Conservation (phyloP, 805 yeast genomes). For the Hagleromyces aurorensis region DNA sequence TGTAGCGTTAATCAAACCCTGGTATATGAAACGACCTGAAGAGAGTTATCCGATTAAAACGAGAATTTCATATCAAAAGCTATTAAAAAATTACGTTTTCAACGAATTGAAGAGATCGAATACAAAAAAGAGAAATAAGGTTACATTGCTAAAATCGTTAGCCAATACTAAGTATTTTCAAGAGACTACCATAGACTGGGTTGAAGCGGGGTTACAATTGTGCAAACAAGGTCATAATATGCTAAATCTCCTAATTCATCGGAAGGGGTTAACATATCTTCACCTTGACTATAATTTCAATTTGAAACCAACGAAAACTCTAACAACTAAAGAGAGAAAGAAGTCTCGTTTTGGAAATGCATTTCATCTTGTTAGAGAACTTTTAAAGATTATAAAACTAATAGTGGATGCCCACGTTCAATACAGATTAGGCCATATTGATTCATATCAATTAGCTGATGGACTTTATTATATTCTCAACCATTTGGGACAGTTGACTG, state of each 20-base stretch:
- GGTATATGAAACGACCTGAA: conserved; percentile 70
- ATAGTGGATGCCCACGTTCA: conserved; percentile 93
- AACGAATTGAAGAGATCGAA: conserved; percentile 54
- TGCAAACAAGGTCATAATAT: conserved; percentile 91
- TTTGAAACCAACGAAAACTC: conserved; percentile 89
- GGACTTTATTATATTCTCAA: conserved; percentile 85
- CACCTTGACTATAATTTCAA: conserved; percentile 95
- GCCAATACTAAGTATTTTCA: conserved; percentile 82
- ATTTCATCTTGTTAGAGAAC: conserved; percentile 87
- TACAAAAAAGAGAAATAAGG: conserved; percentile 41
- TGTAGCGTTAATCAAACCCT: conserved; percentile 71
- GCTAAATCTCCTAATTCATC: conserved; percentile 82
- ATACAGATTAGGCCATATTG: conserved; percentile 80
- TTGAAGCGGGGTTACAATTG: conserved; percentile 93
- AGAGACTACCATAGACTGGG: conserved; percentile 93
- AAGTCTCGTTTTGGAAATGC: conserved; percentile 95
- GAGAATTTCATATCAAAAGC: conserved; percentile 79
- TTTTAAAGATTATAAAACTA: conserved; percentile 72
- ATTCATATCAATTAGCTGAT: conserved; percentile 91
- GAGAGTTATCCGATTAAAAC: conserved; percentile 64
- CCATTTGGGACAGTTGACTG: conserved; percentile 93
- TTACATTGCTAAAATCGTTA: conserved; percentile 54
- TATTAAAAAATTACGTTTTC: conserved; percentile 67
- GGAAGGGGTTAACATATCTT: conserved; percentile 82
- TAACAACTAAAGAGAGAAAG: conserved; percentile 93